These are phyloP conservation scores for Nigrograna mackinnonii DNA, from an alignment of 2,329 filamentous ascomycete genomes.

Conservation along the genomic window DNA sequence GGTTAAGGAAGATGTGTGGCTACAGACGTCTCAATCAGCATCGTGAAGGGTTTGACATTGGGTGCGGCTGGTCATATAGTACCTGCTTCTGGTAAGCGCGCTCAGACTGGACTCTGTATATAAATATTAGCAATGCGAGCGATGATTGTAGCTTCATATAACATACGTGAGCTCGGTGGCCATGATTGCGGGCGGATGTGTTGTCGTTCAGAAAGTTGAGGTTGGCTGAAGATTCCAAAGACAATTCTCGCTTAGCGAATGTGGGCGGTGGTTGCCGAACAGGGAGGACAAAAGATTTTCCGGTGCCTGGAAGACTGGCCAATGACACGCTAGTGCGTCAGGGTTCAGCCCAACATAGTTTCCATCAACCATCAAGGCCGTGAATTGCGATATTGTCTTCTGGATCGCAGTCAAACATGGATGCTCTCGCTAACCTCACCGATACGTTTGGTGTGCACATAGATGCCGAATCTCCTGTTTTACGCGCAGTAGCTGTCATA, in stretches of 20 bases:
- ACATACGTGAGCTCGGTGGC: conserved; percentile 49
- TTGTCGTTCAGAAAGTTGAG: conserved; percentile 33
- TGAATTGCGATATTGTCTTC: neutral
- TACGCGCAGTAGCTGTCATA: conserved; percentile 28
- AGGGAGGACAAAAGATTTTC: too few species aligned
- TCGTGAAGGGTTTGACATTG: conserved; percentile 16
- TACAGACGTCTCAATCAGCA: conserved; percentile 54
- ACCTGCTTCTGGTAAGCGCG: conserved; percentile 93
- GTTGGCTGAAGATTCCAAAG: conserved; percentile 4
- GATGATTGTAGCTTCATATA: conserved; percentile 6
- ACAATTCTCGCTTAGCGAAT: conserved; percentile 1
- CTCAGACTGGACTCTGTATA: conserved; percentile 97
- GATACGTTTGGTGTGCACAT: conserved; percentile 35
- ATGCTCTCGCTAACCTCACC: conserved; percentile 18
- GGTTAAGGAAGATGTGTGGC: conserved; percentile 99
- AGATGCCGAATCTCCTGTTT: conserved; percentile 29
- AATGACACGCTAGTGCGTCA: conserved; percentile 1
- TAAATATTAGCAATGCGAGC: conserved; percentile 26
- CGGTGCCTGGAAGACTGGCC: neutral
- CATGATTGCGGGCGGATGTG: conserved; percentile 44
- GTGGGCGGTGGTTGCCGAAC: too few species aligned
- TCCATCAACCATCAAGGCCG: neutral
- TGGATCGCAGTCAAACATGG: conserved; percentile 11
- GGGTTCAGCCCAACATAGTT: conserved; percentile 1
- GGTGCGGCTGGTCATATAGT: conserved; percentile 21